These are phyloP conservation scores for Botrytis sinoallii DNA, from an alignment of 2,329 filamentous ascomycete species.

Conservation along the genomic window DNA sequence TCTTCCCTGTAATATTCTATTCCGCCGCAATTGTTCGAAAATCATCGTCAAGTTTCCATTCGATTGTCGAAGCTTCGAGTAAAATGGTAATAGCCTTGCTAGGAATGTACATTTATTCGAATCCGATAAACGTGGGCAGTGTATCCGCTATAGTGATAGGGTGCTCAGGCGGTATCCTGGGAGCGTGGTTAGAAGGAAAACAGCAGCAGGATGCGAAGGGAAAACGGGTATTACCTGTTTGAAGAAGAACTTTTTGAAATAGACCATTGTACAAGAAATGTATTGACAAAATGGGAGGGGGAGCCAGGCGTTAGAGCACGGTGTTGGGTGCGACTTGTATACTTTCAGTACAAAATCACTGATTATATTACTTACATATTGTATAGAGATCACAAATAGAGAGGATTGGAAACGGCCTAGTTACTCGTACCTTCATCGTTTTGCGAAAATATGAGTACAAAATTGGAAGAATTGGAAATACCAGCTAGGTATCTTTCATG, in stretches of 20 bases:
- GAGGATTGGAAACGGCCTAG: background rate
- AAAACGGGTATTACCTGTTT: constrained; percentile 2
- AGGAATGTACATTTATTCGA: constrained; percentile 7
- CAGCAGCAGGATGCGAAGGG: constrained; percentile 7
- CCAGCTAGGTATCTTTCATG: background rate
- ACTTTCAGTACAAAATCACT: background rate
- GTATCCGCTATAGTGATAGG: constrained; percentile 10
- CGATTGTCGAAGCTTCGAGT: constrained; percentile 3
- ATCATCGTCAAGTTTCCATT: constrained; percentile 1
- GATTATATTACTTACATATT: background rate
- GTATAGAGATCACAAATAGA: background rate
- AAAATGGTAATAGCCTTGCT: constrained; percentile 9
- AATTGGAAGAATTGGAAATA: no score
- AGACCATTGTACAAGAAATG: background rate
- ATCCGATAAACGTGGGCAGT: background rate
- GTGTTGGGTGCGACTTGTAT: background rate
- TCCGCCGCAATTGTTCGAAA: background rate
- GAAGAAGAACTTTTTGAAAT: background rate
- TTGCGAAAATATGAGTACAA: background rate
- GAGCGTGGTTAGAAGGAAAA: constrained; percentile 5
- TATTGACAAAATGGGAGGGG: background rate
- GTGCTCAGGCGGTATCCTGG: constrained; percentile 4
- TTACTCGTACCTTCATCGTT: no score
- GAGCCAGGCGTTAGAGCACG: background rate
- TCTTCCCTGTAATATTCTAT: constrained; percentile 9